phyloP scores from a whole-genome alignment of 768 basidiomycete species.

The Rhizopogon sp. region DNA sequence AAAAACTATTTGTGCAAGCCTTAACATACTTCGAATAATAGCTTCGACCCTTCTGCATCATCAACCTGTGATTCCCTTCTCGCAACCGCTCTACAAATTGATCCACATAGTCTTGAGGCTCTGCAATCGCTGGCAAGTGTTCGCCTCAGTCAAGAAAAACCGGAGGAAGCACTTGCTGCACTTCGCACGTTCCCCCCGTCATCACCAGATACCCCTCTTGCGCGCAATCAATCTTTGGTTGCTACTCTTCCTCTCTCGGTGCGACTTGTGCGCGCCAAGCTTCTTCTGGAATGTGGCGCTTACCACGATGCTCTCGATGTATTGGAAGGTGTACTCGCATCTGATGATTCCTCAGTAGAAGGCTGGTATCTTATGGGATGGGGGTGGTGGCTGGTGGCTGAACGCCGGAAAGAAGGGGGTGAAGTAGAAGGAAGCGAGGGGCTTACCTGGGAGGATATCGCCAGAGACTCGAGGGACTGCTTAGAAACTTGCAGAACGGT shows the following conservation, averaged over 20 bases:
- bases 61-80: slow-evolving; percentile 78
- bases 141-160: slow-evolving; percentile 79
- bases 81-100: slow-evolving; percentile 62
- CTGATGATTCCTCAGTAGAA: slow-evolving; percentile 84
- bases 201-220: background rate
- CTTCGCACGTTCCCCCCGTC: slow-evolving; percentile 16
- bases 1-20: background rate
- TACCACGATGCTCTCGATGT: slow-evolving; percentile 72
- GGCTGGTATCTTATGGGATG: slow-evolving; percentile 95
- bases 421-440: slow-evolving; percentile 29
- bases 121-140: slow-evolving; percentile 80
- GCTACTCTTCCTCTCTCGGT: slow-evolving; percentile 53
- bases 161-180: slow-evolving; percentile 67
- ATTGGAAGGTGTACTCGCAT: slow-evolving; percentile 70
- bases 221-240: slow-evolving; percentile 22
- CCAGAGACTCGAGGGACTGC: slow-evolving; percentile 73
- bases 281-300: slow-evolving; percentile 73
- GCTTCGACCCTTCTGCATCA: slow-evolving; percentile 80
- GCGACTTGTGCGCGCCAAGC: slow-evolving; percentile 69
- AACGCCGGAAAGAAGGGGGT: slow-evolving; percentile 56
- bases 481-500: slow-evolving; percentile 81
- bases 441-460: slow-evolving; percentile 73
- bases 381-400: slow-evolving; percentile 84
- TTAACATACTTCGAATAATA: slow-evolving; percentile 21
- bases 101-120: slow-evolving; percentile 74